Percentiles rank a stretch among this genome's conserved stretches.
Conservation (phyloP, 331 rosid genomes). For the Prunus yedoensis region DNA sequence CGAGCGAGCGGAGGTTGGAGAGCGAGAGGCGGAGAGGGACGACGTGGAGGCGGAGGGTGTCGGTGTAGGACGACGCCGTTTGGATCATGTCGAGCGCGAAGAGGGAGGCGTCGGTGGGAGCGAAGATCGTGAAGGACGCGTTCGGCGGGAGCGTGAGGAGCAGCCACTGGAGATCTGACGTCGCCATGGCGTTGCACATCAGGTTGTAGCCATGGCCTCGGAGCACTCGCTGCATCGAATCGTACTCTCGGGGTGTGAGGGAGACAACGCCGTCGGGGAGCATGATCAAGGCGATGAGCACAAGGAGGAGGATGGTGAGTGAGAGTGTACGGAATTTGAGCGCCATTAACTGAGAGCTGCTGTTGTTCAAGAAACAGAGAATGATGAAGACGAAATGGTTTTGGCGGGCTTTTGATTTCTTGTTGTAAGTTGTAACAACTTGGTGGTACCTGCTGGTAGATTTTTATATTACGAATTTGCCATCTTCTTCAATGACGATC, state of each 20-base stretch:
- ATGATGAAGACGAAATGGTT: background rate
- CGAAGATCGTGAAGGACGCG: constrained; percentile 57
- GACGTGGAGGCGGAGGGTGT: constrained; percentile 59
- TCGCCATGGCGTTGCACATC: constrained; percentile 64
- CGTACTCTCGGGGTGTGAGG: constrained; percentile 41
- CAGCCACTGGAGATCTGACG: constrained; percentile 57
- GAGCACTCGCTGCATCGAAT: constrained; percentile 47
- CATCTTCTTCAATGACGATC: background rate
- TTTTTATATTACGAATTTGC: background rate
- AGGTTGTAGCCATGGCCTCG: constrained; percentile 56
- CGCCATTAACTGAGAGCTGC: constrained; percentile 2
- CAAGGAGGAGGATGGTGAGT: background rate
- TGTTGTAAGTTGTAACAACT: constrained; percentile 1
- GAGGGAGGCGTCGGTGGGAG: constrained; percentile 61
- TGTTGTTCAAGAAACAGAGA: background rate
- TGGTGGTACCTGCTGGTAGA: background rate
- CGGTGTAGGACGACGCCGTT: constrained; percentile 46
- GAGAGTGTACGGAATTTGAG: background rate
- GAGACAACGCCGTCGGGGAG: background rate
- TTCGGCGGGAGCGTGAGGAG: constrained; percentile 26
- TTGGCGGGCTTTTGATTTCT: constrained; percentile 8
- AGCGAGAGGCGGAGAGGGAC: constrained; percentile 59
- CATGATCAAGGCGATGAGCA: background rate
- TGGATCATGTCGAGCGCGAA: constrained; percentile 61
- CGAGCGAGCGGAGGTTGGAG: constrained; percentile 42